A percentile compares a stretch with the other conserved stretches of the same genome.
These are phyloP conservation scores for Pseudonectria buxi DNA, from an alignment of 2,329 filamentous ascomycete genomes.

Conservation along the genomic window DNA sequence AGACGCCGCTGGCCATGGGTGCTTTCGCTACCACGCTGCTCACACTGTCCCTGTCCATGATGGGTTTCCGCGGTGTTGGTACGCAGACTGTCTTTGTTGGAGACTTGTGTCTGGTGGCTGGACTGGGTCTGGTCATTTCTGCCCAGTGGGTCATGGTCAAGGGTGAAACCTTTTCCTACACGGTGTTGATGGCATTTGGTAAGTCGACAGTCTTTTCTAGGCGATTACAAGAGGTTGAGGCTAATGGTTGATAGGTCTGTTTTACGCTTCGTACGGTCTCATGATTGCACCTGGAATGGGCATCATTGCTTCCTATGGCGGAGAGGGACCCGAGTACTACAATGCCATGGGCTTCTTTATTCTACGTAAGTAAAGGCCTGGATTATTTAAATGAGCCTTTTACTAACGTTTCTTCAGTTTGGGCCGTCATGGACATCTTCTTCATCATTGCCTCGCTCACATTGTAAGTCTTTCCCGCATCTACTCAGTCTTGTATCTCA, in stretches of 20 bases:
- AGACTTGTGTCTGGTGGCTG: conserved; percentile 23
- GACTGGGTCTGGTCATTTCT: conserved; percentile 21
- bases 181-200: conserved; percentile 22
- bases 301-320: conserved; percentile 20
- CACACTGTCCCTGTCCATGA: conserved; percentile 21
- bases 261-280: conserved; percentile 23
- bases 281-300: conserved; percentile 19
- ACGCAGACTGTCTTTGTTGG: conserved; percentile 22
- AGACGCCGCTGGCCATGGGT: conserved; percentile 22
- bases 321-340: conserved; percentile 19
- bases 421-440: conserved; percentile 21
- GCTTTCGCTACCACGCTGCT: conserved; percentile 23
- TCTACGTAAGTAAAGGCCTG: conserved; percentile 8
- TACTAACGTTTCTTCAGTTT: conserved; percentile 14
- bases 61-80: conserved; percentile 22
- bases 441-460: conserved; percentile 19
- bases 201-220: background rate
- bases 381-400: background rate
- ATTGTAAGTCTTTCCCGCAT: conserved; percentile 7
- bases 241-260: conserved; percentile 13
- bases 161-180: conserved; percentile 24
- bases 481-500: background rate
- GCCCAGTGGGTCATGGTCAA: conserved; percentile 23
- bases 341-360: conserved; percentile 24
- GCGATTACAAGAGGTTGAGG: accelerated